phyloP scores from a whole-genome alignment of 345 rosid genomes.

The Gossypium bickii region DNA sequence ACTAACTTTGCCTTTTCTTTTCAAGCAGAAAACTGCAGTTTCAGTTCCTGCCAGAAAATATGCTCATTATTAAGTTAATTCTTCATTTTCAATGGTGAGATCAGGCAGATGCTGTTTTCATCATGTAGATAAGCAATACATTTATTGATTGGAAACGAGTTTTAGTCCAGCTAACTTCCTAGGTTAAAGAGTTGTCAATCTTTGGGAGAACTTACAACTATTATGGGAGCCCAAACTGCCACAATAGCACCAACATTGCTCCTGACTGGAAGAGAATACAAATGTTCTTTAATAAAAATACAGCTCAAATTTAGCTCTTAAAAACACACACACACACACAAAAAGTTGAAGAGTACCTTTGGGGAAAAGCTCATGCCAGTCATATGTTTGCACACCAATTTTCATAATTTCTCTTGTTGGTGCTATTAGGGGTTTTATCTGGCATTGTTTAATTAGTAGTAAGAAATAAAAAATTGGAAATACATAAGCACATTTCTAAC shows the following conservation, averaged over 20 bases:
- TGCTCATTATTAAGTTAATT: background rate
- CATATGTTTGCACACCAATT: slow-evolving; percentile 63
- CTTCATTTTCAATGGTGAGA: background rate
- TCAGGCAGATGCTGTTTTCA: background rate
- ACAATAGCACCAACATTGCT: slow-evolving; percentile 85
- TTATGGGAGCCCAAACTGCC: slow-evolving; percentile 94
- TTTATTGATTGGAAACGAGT: background rate
- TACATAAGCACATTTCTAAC: background rate
- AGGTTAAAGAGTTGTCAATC: slow-evolving; percentile 4
- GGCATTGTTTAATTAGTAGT: slow-evolving; percentile 32
- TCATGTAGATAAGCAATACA: background rate
- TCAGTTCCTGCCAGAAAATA: background rate
- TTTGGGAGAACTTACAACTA: slow-evolving; percentile 58
- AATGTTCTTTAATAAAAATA: slow-evolving; percentile 11
- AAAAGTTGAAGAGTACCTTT: slow-evolving; percentile 41
- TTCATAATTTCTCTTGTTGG: slow-evolving; percentile 77
- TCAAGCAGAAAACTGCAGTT: background rate
- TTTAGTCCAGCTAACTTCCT: background rate
- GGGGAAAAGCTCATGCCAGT: slow-evolving; percentile 89
- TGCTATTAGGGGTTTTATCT: slow-evolving; percentile 84
- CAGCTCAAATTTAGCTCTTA: background rate
- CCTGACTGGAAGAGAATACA: slow-evolving; percentile 47
- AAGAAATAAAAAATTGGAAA: background rate
- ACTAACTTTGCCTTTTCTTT: background rate
- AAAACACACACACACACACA: background rate